Base-by-base conservation (phyloP, 768 basidiomycete species). In the Lentinus brumalis region DNA sequence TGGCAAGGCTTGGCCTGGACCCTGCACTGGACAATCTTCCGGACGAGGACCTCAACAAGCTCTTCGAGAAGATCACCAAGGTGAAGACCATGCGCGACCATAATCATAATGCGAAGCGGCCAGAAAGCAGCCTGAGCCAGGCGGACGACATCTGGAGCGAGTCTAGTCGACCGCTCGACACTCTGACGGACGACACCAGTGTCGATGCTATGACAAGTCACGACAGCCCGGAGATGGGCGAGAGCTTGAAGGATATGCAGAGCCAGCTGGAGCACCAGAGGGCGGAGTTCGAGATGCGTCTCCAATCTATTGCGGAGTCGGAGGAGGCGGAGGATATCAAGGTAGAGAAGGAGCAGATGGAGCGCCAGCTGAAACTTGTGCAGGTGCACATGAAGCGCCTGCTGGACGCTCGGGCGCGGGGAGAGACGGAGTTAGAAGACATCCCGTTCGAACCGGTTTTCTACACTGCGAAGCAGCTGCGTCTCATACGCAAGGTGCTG, bases 21-120 rank as follows among this genome's bases (percentile, higher is more conserved):
- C 93, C 96, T 15, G 84, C 91, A 14, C 81, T 99, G 29, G 94
- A 98, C 73, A 92, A 89, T 68, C 82, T 99, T 26, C 93, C 92
- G 0, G 96, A 99, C 73, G 92, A 95, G 61, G 96, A 98, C 70
- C 81, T 99, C 52, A 93, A 94, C 79, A 93, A 91, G 67, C 79
- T 96, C 31, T 98, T 89, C 73, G 92, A 98, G 76, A 92, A 94
- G 77, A 96, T 98, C 69, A 88, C 94, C 38, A 92, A 91, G 71
- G 92, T 94, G 53, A 93, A 94, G 76, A 89, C 87, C 15, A 83
- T 93, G 81, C 89, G 92, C 15, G 90, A 92, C 65, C 87, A 92
- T 62, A 85, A 88, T 63, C 87, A 92, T 62, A 85, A 88, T 63
- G 81, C 82, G 47, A 91, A 89, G 64, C 84, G 94, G 6, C 93